These are phyloP conservation scores for Aspergillus arachidicola DNA, from an alignment of 2,329 filamentous ascomycete species.

Conservation along the genomic window DNA sequence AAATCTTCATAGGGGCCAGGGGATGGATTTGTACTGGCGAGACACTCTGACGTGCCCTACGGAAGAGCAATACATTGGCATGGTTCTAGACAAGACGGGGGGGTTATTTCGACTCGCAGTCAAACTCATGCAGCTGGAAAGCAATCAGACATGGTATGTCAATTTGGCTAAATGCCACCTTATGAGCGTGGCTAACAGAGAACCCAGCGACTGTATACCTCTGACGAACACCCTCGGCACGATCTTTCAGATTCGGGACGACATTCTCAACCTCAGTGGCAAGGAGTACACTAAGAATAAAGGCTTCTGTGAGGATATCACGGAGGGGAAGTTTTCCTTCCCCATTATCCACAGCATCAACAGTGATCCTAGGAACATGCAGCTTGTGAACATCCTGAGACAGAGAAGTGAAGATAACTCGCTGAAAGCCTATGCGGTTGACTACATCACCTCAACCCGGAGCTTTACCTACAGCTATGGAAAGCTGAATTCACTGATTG, in stretches of 20 bases:
- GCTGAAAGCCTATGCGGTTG: conserved; percentile 83
- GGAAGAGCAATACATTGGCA: conserved; percentile 45
- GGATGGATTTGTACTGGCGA: conserved; percentile 47
- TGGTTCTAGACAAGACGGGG: conserved; percentile 48
- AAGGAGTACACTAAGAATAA: conserved; percentile 76
- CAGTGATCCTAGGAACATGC: conserved; percentile 56
- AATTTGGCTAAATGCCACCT: rapidly evolving
- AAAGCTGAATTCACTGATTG: no score
- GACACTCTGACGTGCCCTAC: conserved; percentile 40
- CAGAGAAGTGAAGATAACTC: conserved; percentile 81
- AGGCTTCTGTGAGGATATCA: conserved; percentile 88
- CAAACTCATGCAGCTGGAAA: conserved; percentile 39
- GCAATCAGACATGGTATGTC: not conserved
- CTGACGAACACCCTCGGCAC: conserved; percentile 62
- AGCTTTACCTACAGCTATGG: conserved; percentile 58
- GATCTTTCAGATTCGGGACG: conserved; percentile 52
- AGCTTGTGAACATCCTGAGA: conserved; percentile 85
- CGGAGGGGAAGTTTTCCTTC: conserved; percentile 94
- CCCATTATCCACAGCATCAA: conserved; percentile 87
- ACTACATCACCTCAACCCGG: conserved; percentile 81
- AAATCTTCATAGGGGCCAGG: conserved; percentile 44
- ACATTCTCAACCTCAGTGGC: conserved; percentile 78
- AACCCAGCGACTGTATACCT: conserved; percentile 42
- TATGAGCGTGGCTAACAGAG: not conserved
- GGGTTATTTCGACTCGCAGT: conserved; percentile 44